Conservation (phyloP, 225 moss, liverwort and hornwort species). For the Bryoerythrophyllum caledonicum region DNA sequence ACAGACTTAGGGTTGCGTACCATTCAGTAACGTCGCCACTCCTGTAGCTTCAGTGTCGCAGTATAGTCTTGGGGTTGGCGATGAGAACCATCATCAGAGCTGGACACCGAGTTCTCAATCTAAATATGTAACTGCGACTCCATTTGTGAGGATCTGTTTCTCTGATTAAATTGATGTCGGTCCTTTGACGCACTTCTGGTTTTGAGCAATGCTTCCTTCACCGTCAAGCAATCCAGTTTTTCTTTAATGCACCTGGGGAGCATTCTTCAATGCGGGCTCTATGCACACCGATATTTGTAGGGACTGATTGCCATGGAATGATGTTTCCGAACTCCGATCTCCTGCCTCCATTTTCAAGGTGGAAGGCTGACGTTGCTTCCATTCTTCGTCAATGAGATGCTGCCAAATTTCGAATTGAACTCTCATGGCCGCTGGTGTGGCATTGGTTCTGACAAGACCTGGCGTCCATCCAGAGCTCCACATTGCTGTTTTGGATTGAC, state of each 20-base stretch:
- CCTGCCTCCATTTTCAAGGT: not conserved
- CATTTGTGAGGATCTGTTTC: not conserved
- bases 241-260: not conserved
- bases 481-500: not conserved
- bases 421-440: not conserved
- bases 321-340: not conserved
- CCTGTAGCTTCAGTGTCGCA: slow-evolving; percentile 7
- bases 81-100: not conserved
- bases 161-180: not conserved
- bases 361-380: not conserved
- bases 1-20: slow-evolving; percentile 63
- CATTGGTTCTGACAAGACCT: slow-evolving; percentile 6
- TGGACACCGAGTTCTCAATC: slow-evolving; percentile 10
- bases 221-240: not conserved
- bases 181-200: not conserved
- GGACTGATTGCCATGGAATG: not conserved
- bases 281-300: not conserved
- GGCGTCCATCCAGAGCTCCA: not conserved
- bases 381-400: not conserved
- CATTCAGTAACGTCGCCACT: slow-evolving; percentile 33
- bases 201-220: not conserved
- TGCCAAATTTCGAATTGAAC: not conserved
- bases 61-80: slow-evolving; percentile 2
- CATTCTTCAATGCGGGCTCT: not conserved
- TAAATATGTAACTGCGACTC: slow-evolving; percentile 17